Percentiles rank a stretch among this genome's conserved stretches.
These are phyloP conservation scores for Phycomyces blakesleeanus DNA, from an alignment of 192 early-diverging fungal species.

Conservation along the genomic window DNA sequence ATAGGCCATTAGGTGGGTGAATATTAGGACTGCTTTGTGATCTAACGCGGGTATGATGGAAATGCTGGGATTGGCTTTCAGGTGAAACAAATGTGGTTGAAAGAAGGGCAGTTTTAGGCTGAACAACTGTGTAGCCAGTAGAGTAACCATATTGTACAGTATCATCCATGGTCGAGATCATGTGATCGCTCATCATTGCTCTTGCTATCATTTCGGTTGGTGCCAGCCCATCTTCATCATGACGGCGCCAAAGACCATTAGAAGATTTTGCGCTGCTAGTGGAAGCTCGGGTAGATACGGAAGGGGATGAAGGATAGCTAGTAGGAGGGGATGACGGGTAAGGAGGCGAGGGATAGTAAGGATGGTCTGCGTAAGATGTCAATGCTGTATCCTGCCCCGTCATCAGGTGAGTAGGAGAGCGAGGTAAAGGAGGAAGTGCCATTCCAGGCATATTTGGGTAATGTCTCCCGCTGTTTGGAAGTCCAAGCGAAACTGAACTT, in stretches of 20 bases:
- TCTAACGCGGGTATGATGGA: conserved; percentile 40
- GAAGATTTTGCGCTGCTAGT: conserved; percentile 9
- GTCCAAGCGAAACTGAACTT: neutral
- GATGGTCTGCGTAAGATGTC: neutral
- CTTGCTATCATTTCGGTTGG: conserved; percentile 46
- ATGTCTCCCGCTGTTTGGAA: neutral
- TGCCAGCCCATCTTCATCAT: neutral
- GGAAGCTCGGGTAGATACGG: conserved; percentile 39
- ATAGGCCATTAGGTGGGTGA: conserved; percentile 16
- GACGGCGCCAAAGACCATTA: neutral
- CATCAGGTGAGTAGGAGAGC: conserved; percentile 7
- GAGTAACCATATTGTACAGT: conserved; percentile 1
- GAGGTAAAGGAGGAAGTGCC: conserved; percentile 28
- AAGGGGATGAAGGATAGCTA: conserved; percentile 49
- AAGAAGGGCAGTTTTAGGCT: conserved; percentile 1
- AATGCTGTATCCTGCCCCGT: neutral
- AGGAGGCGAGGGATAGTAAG: conserved; percentile 26
- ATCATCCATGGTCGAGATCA: neutral
- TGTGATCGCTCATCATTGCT: conserved; percentile 36
- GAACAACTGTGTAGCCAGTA: neutral
- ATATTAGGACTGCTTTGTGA: conserved; percentile 60
- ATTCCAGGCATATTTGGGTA: neutral
- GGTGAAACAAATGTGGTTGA: neutral
- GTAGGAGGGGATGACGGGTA: conserved; percentile 45
- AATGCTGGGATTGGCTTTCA: conserved; percentile 1